A percentile compares a stretch with the other conserved stretches of the same genome.
Evolutionary conservation across 179 eudicot genomes (phyloP).

Genomic region (Heliamphora pulchella): DNA sequence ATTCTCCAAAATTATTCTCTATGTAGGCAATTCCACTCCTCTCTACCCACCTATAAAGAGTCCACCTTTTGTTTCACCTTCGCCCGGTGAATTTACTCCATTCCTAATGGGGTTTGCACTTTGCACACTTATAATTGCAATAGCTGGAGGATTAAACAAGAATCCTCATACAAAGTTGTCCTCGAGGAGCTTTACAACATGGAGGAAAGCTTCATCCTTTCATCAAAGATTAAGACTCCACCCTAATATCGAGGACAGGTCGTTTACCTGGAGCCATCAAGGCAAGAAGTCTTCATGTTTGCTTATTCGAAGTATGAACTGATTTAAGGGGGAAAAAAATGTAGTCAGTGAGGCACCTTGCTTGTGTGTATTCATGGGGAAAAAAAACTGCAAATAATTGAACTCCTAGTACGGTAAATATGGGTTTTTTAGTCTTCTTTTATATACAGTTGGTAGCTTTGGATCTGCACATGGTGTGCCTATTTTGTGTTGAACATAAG

Average conservation of each 20-base stretch:
- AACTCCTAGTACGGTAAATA: conserved; percentile 47
- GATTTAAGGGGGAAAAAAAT: not conserved
- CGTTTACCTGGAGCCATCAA: conserved; percentile 30
- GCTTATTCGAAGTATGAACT: not conserved
- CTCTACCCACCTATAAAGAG: conserved; percentile 39
- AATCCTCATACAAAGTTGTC: conserved; percentile 47
- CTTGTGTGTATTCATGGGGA: conserved; percentile 34
- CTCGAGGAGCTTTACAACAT: conserved; percentile 38
- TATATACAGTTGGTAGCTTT: conserved; percentile 46
- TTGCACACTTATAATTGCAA: conserved; percentile 41
- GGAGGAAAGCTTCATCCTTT: conserved; percentile 36
- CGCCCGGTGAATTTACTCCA: conserved; percentile 40
- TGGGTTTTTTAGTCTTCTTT: conserved; percentile 25
- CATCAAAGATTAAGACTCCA: conserved; percentile 32
- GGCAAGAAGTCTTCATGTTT: conserved; percentile 15
- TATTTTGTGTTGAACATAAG: conserved; percentile 19
- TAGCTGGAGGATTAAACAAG: conserved; percentile 37
- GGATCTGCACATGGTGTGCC: conserved; percentile 61
- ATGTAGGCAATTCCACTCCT: conserved; percentile 43
- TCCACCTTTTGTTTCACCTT: conserved; percentile 48
- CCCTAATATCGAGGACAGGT: conserved; percentile 51
- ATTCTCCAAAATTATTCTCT: conserved; percentile 48
- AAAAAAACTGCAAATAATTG: conserved; percentile 36
- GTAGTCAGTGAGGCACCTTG: conserved; percentile 28
- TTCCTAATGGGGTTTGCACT: conserved; percentile 25